Evolutionary conservation across 2,329 filamentous ascomycete species (phyloP), one percentile per base, ranked within the genome.

Genomic region (Diaporthe australafricana): DNA sequence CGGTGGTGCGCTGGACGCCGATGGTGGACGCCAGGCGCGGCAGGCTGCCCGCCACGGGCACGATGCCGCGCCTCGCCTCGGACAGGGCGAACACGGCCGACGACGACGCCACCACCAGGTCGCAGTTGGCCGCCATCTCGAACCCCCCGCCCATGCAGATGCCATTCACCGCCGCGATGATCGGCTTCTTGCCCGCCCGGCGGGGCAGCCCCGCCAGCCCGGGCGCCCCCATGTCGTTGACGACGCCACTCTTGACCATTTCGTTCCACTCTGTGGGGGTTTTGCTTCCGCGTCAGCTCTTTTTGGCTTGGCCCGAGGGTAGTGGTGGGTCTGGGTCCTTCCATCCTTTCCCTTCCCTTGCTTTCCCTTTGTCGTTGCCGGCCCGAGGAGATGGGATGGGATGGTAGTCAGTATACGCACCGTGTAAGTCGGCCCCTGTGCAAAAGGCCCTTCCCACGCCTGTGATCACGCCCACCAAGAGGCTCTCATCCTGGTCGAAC

Each of bases 111-210:
- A 94, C 78, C 11, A 93, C 87, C 69, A 95, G 83, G 82, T 95
- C 93, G 75, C 87, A 88, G 80, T 94, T 93, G 62, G 91, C 84
- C 17, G 89, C 86, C 84, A 94, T 93, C 83, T 95, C 93, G 79
- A 92, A 90, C 1, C 92, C 93, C 67, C 92, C 93, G 22, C 93
- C 93, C 73, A 93, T 86, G 74, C 91, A 92, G 45, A 92, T 84
- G 20, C 93, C 93, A 77, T 94, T 93, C n/a, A 94, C 91, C 1
- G 93, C 93, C 2, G 90, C 91, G 62, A 95, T 88, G 73, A 95
- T 86, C n/a, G 93, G 93, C 77, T 95, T 95, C 80, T 88, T 89
- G 53, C 92, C 92, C 20, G 80, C 80, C n/a, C 92, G 85, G 55
- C 91, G 88, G 42, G 88, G 89, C 38, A 94, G 82, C 0, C 87